These are phyloP conservation scores for Chloris gayana DNA, from an alignment of 176 grass and related monocot genomes.

Conservation along the genomic window DNA sequence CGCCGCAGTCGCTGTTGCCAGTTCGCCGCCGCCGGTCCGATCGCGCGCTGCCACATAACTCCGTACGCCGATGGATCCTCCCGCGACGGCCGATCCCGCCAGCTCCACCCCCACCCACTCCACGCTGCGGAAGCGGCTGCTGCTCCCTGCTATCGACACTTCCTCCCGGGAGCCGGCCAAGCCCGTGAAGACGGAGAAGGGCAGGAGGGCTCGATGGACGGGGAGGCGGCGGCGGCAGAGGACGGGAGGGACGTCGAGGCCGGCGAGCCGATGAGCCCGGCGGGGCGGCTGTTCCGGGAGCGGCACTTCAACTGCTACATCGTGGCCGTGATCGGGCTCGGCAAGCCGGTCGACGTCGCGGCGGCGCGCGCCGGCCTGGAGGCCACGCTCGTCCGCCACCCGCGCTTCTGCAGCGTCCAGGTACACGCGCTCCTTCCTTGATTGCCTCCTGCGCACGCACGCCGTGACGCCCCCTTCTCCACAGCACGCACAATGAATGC, in stretches of 20 bases:
- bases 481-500: background rate
- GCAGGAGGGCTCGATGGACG: background rate
- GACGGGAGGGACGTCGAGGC: constrained; percentile 11
- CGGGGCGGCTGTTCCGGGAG: constrained; percentile 79
- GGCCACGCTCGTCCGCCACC: constrained; percentile 70
- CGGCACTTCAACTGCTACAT: constrained; percentile 80
- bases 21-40: background rate
- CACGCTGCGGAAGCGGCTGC: constrained; percentile 37
- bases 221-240: background rate
- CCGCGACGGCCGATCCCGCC: constrained; percentile 20
- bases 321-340: constrained; percentile 62
- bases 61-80: constrained; percentile 35
- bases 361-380: constrained; percentile 51
- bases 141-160: constrained; percentile 25
- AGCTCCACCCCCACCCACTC: background rate
- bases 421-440: too few relatives aligned
- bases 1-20: constrained; percentile 27
- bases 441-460: background rate
- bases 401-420: constrained; percentile 87
- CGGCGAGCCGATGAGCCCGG: constrained; percentile 73
- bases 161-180: background rate
- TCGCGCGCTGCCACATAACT: background rate
- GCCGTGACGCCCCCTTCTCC: background rate
- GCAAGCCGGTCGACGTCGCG: constrained; percentile 43
- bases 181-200: background rate